Conservation (phyloP, 208 protist genomes). For the Leishmania tarentolae region DNA sequence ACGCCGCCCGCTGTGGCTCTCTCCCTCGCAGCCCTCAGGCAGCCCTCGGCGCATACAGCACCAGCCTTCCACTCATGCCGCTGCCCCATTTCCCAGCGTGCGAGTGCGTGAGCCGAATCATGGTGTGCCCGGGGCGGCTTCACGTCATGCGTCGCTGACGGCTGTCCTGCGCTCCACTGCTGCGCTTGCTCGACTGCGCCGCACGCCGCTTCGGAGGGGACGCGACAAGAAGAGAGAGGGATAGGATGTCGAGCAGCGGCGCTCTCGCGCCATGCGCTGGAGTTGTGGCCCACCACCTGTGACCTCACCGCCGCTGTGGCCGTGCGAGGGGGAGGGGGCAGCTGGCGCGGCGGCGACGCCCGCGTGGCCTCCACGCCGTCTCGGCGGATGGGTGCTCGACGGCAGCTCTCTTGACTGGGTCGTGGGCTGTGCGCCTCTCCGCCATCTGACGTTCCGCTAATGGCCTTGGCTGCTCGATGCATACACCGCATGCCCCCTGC, state of each 20-base stretch:
- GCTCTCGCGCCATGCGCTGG: background rate
- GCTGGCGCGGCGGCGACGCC: constrained; percentile 11
- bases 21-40: too few relatives aligned
- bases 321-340: constrained; percentile 21
- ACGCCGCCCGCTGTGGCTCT: background rate
- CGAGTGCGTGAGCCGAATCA: constrained; percentile 1
- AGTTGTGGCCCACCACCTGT: background rate
- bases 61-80: background rate
- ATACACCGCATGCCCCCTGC: constrained; percentile 18
- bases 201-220: too few relatives aligned
- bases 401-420: constrained; percentile 19
- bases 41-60: too few relatives aligned
- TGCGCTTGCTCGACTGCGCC: too few relatives aligned
- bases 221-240: too few relatives aligned
- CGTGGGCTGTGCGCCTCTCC: constrained; percentile 1
- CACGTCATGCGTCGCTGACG: constrained; percentile 9
- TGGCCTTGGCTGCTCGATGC: constrained; percentile 23
- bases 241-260: constrained; percentile 4
- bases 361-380: constrained; percentile 7
- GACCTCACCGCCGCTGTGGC: background rate
- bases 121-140: constrained; percentile 5
- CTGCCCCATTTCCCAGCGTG: constrained; percentile 12
- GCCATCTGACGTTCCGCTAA: constrained; percentile 9
- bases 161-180: too few relatives aligned
- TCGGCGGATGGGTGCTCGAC: background rate